Percentiles rank a stretch among this genome's conserved stretches.
These are phyloP conservation scores for Colletotrichum limetticola DNA, from an alignment of 2,329 filamentous ascomycete species.

Conservation along the genomic window DNA sequence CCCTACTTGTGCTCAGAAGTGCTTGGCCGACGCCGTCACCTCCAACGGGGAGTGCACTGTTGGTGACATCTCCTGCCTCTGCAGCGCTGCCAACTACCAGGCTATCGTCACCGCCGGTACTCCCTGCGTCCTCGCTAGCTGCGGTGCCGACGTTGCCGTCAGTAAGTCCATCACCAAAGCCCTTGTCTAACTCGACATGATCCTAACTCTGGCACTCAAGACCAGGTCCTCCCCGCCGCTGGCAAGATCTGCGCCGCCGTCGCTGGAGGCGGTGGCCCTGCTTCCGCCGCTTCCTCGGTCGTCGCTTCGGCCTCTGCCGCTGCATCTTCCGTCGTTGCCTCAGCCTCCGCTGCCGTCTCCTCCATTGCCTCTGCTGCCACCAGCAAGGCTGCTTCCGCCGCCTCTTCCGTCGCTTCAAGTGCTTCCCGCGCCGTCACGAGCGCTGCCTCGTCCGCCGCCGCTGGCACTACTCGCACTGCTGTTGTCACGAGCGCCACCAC, in stretches of 20 bases:
- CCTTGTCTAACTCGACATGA: background rate
- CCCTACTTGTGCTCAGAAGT: conserved; percentile 15
- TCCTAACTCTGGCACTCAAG: background rate
- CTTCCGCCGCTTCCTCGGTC: background rate
- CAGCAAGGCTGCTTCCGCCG: background rate
- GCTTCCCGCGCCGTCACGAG: background rate
- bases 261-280: background rate
- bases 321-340: background rate
- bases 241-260: conserved; percentile 2
- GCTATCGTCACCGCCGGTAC: conserved; percentile 11
- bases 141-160: conserved; percentile 16
- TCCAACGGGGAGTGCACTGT: background rate
- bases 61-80: conserved; percentile 12
- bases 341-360: background rate
- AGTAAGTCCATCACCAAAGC: background rate
- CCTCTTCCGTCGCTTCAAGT: background rate
- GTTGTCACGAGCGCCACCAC: conserved; percentile 20
- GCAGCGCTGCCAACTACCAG: conserved; percentile 22
- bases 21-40: conserved; percentile 23
- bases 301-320: background rate
- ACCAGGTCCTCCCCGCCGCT: conserved; percentile 30
- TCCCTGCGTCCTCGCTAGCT: conserved; percentile 20
- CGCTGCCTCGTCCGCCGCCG: background rate
- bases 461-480: conserved; percentile 1
- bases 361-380: background rate